These are phyloP conservation scores for Gentiana dahurica DNA, from an alignment of 257 asterid species.

Conservation along the genomic window DNA sequence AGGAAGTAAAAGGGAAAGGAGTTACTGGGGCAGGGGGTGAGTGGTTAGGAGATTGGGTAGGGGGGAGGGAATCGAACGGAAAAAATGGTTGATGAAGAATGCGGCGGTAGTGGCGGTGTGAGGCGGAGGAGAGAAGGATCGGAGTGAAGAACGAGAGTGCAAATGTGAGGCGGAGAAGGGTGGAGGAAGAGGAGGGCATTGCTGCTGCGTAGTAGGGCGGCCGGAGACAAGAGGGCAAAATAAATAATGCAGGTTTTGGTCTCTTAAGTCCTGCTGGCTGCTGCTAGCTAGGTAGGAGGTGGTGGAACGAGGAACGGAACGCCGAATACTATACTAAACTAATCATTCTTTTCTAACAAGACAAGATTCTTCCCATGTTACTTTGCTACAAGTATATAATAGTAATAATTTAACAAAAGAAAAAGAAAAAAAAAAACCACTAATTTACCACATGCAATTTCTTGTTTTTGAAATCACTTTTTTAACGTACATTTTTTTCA, in stretches of 20 bases:
- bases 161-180: conserved; percentile 12
- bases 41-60: conserved; percentile 25
- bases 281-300: conserved; percentile 1
- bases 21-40: conserved; percentile 36
- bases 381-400: too few species aligned
- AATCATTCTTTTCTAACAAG: too few species aligned
- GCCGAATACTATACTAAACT: too few species aligned
- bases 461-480: too few species aligned
- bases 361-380: too few species aligned
- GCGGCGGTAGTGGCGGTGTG: conserved; percentile 39
- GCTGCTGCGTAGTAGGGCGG: conserved; percentile 7
- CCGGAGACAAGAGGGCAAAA: neutral
- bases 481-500: too few species aligned
- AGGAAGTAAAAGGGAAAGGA: conserved; percentile 13
- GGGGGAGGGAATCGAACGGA: conserved; percentile 35
- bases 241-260: neutral
- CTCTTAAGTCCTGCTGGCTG: neutral
- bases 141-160: conserved; percentile 1
- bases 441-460: too few species aligned
- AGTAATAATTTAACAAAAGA: too few species aligned
- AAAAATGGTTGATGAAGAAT: conserved; percentile 63
- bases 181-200: conserved; percentile 13
- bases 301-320: neutral
- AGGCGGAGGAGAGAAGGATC: conserved; percentile 9
- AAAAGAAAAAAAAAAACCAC: too few species aligned